Conservation (phyloP, 1,284 basidiomycete species). For the Puccinia polysora region DNA sequence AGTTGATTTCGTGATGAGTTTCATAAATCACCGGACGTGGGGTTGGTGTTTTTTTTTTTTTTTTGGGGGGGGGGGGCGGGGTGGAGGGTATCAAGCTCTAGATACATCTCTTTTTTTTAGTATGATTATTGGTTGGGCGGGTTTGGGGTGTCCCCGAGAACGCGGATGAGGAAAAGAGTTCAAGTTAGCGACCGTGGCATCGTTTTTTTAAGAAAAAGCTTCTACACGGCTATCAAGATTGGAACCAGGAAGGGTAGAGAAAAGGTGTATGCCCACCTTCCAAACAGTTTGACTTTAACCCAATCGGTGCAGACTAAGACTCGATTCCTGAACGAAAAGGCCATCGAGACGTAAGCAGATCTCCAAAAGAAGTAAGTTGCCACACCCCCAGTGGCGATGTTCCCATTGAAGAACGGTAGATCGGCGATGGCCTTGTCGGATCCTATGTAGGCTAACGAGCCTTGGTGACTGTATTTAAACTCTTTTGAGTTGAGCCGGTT, state of each 20-base stretch:
- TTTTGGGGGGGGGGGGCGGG: not conserved
- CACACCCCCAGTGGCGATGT: constrained; percentile 60
- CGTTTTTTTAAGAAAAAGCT: too few species aligned
- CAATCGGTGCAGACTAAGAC: constrained; percentile 75
- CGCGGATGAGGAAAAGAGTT: not conserved
- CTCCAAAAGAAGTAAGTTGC: constrained; percentile 51
- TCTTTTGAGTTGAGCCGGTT: constrained; percentile 63
- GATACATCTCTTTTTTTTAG: not conserved
- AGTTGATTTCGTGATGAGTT: too few species aligned
- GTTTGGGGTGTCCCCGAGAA: too few species aligned
- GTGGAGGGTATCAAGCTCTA: not conserved
- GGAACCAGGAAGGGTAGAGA: not conserved
- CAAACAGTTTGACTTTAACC: constrained; percentile 85
- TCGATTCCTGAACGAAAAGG: constrained; percentile 85
- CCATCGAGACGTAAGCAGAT: constrained; percentile 77
- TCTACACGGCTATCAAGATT: not conserved
- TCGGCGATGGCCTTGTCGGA: constrained; percentile 93
- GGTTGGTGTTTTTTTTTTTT: too few species aligned
- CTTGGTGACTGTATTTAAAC: constrained; percentile 90
- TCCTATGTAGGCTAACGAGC: constrained; percentile 72
- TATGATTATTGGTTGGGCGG: not conserved
- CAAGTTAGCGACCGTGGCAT: too few species aligned
- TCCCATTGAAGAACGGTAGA: constrained; percentile 71
- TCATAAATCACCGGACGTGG: too few species aligned
- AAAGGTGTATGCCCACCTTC: constrained; percentile 62